phyloP scores from a whole-genome alignment of 495 filamentous ascomycete species.

The Lepraria neglecta region DNA sequence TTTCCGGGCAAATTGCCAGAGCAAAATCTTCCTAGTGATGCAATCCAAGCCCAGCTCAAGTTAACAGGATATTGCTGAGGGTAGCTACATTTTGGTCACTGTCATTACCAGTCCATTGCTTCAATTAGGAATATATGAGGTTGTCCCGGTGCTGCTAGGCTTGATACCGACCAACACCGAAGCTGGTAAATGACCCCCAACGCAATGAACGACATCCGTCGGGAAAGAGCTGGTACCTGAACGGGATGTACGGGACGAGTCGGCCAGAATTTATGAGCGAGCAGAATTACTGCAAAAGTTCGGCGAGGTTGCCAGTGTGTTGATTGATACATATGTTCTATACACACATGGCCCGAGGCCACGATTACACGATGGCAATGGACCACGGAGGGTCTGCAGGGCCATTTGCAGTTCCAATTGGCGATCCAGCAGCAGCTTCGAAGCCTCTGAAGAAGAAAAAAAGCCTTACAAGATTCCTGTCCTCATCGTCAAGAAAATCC shows the following conservation, averaged over 20 bases:
- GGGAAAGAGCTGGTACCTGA: background rate
- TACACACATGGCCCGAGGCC: background rate
- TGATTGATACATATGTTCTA: background rate
- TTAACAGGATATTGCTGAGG: background rate
- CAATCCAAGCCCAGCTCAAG: background rate
- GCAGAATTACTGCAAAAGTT: conserved; percentile 8
- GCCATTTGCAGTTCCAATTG: background rate
- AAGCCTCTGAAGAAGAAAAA: conserved; percentile 26
- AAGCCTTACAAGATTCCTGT: conserved; percentile 27
- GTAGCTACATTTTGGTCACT: background rate
- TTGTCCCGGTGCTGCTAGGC: background rate
- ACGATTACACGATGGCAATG: background rate
- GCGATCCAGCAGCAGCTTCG: background rate
- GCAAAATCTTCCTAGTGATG: conserved; percentile 3
- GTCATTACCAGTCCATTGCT: background rate
- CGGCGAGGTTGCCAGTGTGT: background rate
- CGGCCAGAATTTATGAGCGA: background rate
- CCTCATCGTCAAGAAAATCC: conserved; percentile 20
- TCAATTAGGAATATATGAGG: background rate
- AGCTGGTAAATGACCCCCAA: background rate
- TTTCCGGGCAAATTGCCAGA: conserved; percentile 14
- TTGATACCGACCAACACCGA: background rate
- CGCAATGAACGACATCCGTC: background rate
- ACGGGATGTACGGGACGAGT: conserved; percentile 13
- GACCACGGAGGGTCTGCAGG: background rate